Evolutionary conservation across 1,284 basidiomycete species (phyloP), one percentile per base, ranked within the genome.

Genomic region (Moniliella sp.): DNA sequence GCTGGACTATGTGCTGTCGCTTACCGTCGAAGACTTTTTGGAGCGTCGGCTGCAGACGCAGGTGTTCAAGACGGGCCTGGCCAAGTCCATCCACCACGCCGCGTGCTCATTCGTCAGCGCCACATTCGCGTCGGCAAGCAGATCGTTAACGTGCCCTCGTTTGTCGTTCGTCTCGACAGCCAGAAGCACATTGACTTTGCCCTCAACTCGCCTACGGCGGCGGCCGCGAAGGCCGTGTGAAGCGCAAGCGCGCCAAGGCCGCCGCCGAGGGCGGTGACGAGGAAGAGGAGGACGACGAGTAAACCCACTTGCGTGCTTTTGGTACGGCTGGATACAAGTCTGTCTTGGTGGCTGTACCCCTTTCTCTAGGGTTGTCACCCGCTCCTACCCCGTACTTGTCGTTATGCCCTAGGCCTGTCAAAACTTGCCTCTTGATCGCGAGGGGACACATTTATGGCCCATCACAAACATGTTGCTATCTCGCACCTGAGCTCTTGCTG

Each of bases 1-100:
- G n/a, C 54, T 57, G 36, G 49, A 94, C 78, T 97, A 94, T 76
- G 88, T 94, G 69, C 70, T 97, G 62, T 86, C 86, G 38, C 71
- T 94, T 62, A 94, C n/a, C 72, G 78, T 94, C 56, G 88, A 99
- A 68, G 88, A 97, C 68, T 99, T 99, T 76, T 77, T 99, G 74
- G 91, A 99, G 73, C 75, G 91, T 56, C 71, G 91, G 57, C 69
- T 99, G 56, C 91, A 97, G 70, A 99, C 91, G 36, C 91, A 94
- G 70, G 91, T 99, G 56, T 97, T 94, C 79, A 97, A 97, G 74
- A 76, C 73, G 47, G 84, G 86, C 52, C 72, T 97, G 48, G 91
- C 88, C 44, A 94, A 94, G 75, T 78, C 75, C 53, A 93, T 91
- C 97, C 67, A 88, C 94, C 65, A 88, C 91, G n/a, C 36, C 79